Evolutionary conservation across 805 yeast genomes (phyloP).

Genomic region (Candida ponderosae): DNA sequence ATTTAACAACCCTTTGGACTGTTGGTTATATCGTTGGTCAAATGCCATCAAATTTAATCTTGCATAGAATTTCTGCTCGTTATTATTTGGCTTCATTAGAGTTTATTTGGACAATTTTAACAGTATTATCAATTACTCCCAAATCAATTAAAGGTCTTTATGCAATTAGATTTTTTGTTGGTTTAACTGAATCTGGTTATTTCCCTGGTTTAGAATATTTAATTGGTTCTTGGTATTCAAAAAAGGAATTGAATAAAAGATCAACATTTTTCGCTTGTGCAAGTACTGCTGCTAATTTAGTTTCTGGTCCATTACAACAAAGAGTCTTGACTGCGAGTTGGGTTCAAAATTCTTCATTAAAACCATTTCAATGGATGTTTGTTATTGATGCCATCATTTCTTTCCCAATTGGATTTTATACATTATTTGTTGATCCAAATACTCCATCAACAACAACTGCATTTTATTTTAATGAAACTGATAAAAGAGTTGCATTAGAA

Average conservation of each 20-base stretch:
- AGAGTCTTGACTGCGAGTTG: constrained; percentile 14
- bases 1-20: constrained; percentile 35
- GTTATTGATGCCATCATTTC: constrained; percentile 33
- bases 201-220: constrained; percentile 42
- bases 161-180: constrained; percentile 31
- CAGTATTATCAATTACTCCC: constrained; percentile 25
- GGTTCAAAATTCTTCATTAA: constrained; percentile 10
- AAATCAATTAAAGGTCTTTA: constrained; percentile 20
- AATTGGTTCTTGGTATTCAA: constrained; percentile 29
- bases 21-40: constrained; percentile 45
- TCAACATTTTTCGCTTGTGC: constrained; percentile 26
- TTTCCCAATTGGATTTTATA: constrained; percentile 35
- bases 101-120: constrained; percentile 34
- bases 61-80: too few species aligned
- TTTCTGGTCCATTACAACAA: constrained; percentile 32
- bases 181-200: constrained; percentile 37
- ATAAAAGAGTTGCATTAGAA: constrained; percentile 37
- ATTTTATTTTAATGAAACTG: constrained; percentile 34
- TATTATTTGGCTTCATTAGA: constrained; percentile 37
- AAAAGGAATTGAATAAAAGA: constrained; percentile 28
- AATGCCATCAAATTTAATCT: constrained; percentile 36
- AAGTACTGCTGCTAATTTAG: constrained; percentile 24
- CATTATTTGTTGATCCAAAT: constrained; percentile 31
- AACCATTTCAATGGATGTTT: constrained; percentile 37
- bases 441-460: constrained; percentile 35